These are phyloP conservation scores for Pseudevernia furfuracea DNA, from an alignment of 495 filamentous ascomycete species.

Conservation along the genomic window DNA sequence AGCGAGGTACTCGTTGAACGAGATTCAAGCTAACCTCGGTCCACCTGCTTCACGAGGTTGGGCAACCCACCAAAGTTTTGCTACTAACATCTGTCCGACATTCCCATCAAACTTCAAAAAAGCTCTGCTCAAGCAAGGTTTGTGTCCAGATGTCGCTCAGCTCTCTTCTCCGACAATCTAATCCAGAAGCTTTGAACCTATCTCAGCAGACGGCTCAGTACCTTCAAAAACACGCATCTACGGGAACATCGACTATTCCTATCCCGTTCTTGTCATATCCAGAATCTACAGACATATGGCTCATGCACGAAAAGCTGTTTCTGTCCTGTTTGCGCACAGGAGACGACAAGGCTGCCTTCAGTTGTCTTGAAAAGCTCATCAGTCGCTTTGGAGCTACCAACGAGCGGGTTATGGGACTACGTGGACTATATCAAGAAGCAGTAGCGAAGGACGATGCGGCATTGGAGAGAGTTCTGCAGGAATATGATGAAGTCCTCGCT, in stretches of 20 bases:
- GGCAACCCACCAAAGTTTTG: too few species aligned
- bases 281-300: conserved; percentile 73
- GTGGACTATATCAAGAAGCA: conserved; percentile 80
- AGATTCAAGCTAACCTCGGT: background rate
- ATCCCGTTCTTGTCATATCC: conserved; percentile 45
- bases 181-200: conserved; percentile 50
- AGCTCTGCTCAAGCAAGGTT: background rate
- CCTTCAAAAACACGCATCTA: conserved; percentile 43
- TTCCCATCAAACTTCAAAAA: background rate
- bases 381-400: conserved; percentile 74
- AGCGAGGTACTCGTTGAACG: background rate
- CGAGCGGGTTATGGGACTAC: conserved; percentile 72
- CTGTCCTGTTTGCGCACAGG: conserved; percentile 77
- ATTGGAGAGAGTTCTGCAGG: conserved; percentile 59
- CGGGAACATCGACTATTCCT: conserved; percentile 41
- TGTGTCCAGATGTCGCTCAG: conserved; percentile 11
- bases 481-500: conserved; percentile 67
- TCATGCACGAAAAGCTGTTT: conserved; percentile 74
- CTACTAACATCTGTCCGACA: too few species aligned
- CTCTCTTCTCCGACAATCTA: conserved; percentile 32
- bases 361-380: conserved; percentile 64
- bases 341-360: conserved; percentile 67
- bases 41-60: too few species aligned
- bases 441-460: conserved; percentile 54
- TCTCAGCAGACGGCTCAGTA: conserved; percentile 72